Base-by-base conservation (phyloP, 1,284 basidiomycete species). In the Blastosporella zonata region DNA sequence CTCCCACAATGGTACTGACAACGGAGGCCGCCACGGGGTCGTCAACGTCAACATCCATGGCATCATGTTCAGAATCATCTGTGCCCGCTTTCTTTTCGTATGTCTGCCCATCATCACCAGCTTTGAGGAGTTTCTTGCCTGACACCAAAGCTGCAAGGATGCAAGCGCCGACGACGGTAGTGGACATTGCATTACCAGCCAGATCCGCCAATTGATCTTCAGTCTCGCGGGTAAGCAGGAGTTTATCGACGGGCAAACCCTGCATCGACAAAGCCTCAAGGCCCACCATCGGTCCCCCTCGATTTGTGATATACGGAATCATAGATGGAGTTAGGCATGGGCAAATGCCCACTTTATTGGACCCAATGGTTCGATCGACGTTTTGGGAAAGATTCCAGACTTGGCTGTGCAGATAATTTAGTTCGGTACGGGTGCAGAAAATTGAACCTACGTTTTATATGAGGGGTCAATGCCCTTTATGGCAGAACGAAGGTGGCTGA, bases 301-400 rank as follows among this genome's bases (percentile, higher is more conserved):
- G 92, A 61, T 90, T 93, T 23, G 95, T 93, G 61, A 97, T 87
- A 64, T 93, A 97, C 0, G 95, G 92, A 55, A 97, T 97, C 89
- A 97, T 97, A 28, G 90, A 88, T 0, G 94, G 94, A 0, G 94
- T 97, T 15, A 97, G 78, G 66, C 94, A 97, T 1, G 91, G 91
- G 50, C 87, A 91, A 39, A 96, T 89, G 6, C 93, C 94, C 1
- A 85, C 74, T 64, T 84, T 85, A 50, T 79, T 82, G 0, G 89
- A 86, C 3, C 89, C 90, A 33, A 87, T 91, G 35, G 89, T 90
- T 12, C 93, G 82, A 66, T 94, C 92, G 23, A 97, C 95, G 58
- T 97, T 97, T 67, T 97, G 94, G 3, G 92, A 95, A n/a, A 97
- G 76, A 67, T 97, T 97, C 95, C 94, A 97, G 1, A 97, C 89